Evolutionary conservation across 441 rosid genomes (phyloP).

Genomic region (Populus hybrid): DNA sequence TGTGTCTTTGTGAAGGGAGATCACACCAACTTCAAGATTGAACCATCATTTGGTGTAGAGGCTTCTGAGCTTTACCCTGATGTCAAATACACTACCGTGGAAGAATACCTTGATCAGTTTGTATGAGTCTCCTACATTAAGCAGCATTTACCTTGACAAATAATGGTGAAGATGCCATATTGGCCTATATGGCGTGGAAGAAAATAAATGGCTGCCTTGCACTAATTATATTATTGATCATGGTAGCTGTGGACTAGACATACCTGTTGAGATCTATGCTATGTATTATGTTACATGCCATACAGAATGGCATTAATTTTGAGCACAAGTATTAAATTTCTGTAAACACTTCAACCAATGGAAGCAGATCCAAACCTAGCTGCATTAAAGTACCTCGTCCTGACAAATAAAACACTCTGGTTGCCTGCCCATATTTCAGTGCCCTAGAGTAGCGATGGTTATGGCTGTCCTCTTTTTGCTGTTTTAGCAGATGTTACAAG

Average conservation of each 20-base stretch:
- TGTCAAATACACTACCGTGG: constrained; percentile 55
- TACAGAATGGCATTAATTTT: not conserved
- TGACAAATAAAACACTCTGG: not conserved
- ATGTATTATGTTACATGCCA: not conserved
- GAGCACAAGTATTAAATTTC: not conserved
- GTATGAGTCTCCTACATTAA: constrained; percentile 13
- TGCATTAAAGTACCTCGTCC: not conserved
- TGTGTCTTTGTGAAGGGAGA: constrained; percentile 55
- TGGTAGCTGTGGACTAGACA: too few species aligned
- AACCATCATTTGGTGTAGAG: constrained; percentile 56
- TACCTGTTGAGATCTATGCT: too few species aligned
- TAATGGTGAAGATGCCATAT: not conserved
- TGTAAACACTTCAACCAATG: too few species aligned
- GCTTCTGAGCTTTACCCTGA: constrained; percentile 68
- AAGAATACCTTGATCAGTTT: constrained; percentile 46
- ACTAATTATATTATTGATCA: not conserved
- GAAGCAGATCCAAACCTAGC: not conserved
- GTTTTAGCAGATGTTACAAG: not conserved
- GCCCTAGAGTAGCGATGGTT: not conserved
- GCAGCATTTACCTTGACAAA: not conserved
- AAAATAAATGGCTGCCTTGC: not conserved
- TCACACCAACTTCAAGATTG: constrained; percentile 49
- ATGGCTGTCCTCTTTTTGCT: not conserved
- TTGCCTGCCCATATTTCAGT: not conserved
- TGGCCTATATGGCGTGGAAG: not conserved